A percentile compares a stretch with the other conserved stretches of the same genome.
Evolutionary conservation across 352 stramenopile genomes (phyloP).

Genomic region (Pythium vanterpoolii): DNA sequence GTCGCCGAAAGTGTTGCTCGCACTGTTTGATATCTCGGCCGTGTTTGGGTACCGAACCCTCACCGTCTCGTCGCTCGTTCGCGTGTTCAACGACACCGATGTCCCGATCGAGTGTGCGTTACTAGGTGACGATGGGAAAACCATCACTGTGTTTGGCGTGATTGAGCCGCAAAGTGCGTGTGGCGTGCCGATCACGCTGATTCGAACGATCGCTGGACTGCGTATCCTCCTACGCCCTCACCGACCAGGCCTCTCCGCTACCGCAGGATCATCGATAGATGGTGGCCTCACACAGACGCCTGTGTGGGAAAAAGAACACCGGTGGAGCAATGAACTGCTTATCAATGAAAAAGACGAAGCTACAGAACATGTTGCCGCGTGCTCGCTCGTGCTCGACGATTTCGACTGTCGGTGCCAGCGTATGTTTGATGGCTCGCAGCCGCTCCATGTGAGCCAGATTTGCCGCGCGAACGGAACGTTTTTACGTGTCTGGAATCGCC

Average conservation of each 20-base stretch:
- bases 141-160: slow-evolving; percentile 50
- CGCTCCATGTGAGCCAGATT: slow-evolving; percentile 65
- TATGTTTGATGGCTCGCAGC: slow-evolving; percentile 74
- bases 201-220: slow-evolving; percentile 48
- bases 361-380: slow-evolving; percentile 57
- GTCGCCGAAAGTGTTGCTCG: slow-evolving; percentile 35
- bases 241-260: neutral
- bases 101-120: slow-evolving; percentile 57
- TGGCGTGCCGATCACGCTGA: slow-evolving; percentile 64
- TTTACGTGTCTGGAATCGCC: slow-evolving; percentile 58
- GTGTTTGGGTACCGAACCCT: slow-evolving; percentile 70
- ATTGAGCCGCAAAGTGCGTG: slow-evolving; percentile 62
- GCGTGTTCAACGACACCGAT: slow-evolving; percentile 73
- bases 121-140: slow-evolving; percentile 53
- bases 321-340: slow-evolving; percentile 82
- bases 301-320: slow-evolving; percentile 38
- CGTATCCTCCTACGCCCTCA: slow-evolving; percentile 67
- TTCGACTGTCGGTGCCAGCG: slow-evolving; percentile 75
- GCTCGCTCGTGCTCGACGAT: slow-evolving; percentile 64
- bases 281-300: neutral
- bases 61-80: slow-evolving; percentile 74
- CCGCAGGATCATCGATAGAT: neutral
- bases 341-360: slow-evolving; percentile 65
- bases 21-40: slow-evolving; percentile 71
- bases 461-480: slow-evolving; percentile 68